A percentile compares a stretch with the other conserved stretches of the same genome.
These are phyloP conservation scores for Nidula niveotomentosa DNA, from an alignment of 1,284 basidiomycete species.

Conservation along the genomic window DNA sequence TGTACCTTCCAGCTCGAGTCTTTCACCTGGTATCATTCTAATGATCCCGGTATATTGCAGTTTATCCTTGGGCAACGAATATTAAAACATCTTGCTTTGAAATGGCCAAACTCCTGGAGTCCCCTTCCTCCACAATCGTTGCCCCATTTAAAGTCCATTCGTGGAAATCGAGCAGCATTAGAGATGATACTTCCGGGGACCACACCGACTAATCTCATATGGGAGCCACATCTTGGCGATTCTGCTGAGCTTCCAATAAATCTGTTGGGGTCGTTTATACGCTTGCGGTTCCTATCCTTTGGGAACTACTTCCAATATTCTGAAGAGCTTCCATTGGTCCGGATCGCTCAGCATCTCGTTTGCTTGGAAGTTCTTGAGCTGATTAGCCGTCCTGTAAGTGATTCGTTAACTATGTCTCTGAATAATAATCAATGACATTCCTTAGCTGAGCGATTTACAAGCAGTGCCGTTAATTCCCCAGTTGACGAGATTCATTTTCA, in stretches of 20 bases:
- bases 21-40: not conserved
- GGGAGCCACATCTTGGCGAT: not conserved
- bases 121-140: not conserved
- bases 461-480: not conserved
- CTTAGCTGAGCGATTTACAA: not conserved
- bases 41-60: not conserved
- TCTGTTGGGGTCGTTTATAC: not conserved
- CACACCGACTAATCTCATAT: not conserved
- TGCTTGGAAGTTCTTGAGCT: not conserved
- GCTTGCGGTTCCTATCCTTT: not conserved
- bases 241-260: not conserved
- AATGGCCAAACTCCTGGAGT: not conserved
- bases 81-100: not conserved
- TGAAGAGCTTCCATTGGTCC: not conserved
- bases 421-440: not conserved
- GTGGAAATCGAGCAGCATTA: not conserved
- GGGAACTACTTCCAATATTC: not conserved
- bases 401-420: not conserved
- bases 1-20: not conserved
- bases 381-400: not conserved
- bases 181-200: not conserved
- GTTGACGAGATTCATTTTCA: not conserved
- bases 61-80: not conserved
- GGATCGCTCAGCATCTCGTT: not conserved
- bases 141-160: not conserved